Conservation (phyloP, 2,329 filamentous ascomycete genomes). For the Pseudogymnoascus sp. region DNA sequence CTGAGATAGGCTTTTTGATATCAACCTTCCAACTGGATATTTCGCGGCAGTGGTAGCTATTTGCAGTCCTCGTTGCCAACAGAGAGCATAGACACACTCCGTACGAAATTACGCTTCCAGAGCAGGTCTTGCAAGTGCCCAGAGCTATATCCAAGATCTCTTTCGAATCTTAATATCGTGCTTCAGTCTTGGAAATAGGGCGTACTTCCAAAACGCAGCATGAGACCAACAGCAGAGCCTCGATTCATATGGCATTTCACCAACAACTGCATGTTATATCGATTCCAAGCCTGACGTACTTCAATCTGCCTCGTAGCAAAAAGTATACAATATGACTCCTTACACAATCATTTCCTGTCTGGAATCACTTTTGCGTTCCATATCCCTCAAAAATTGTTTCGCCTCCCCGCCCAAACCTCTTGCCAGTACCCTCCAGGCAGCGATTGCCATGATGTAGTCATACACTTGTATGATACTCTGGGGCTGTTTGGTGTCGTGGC, state of each 20-base stretch:
- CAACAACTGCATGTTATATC: background rate
- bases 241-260: slow-evolving; percentile 3
- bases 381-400: background rate
- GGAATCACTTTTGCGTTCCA: background rate
- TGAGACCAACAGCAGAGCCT: background rate
- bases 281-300: background rate
- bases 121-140: background rate
- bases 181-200: background rate
- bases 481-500: background rate
- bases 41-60: background rate
- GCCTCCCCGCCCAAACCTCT: background rate
- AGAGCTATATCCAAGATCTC: background rate
- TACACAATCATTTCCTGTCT: background rate
- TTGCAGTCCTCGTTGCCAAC: background rate
- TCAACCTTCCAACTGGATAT: background rate
- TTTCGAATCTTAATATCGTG: background rate
- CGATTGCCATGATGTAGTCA: background rate
- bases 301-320: background rate
- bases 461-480: background rate
- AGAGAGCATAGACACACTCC: background rate
- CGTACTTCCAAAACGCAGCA: background rate
- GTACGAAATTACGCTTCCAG: background rate
- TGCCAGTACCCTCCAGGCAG: background rate
- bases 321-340: background rate
- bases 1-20: background rate